Base-by-base conservation (phyloP, 306 rosid species). In the Mimosa bimucronata region DNA sequence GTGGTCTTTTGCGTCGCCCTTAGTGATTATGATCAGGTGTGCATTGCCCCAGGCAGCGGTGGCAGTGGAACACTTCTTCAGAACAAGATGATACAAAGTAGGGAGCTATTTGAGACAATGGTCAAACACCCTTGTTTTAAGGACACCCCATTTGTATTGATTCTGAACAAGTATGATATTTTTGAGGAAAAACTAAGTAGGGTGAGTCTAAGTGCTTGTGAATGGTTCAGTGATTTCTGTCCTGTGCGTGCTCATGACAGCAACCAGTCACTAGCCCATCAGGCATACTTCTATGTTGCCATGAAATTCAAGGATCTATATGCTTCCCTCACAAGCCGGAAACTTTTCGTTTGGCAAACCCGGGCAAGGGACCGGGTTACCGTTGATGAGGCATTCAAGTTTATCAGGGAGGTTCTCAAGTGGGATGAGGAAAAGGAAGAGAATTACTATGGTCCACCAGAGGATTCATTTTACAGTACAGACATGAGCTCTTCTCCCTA, bases 251-350 rank as follows among this genome's bases (percentile, higher is more conserved):
- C 92, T 0, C 87, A 88, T 41, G 87, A 95, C 77, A 86, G 75
- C 79, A 83, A 87, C 82, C 98, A 95, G 66, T 85, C 97, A 64
- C 83, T 92, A 40, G 90, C 96, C 18, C 98, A 92, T 61, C 98
- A 95, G 48, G 98, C 98, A 6, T 95, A 91, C 80, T 95, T 89
- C 88, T 95, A 90, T 50, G 87, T 92, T 18, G 98, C 98, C 19
- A 92, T 95, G 97, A 95, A 95, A 88, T 95, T 92, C 85, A 95
- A 95, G 85, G 98, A 95, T 83, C 95, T 91, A 12, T 95, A 95
- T 76, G 89, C 88, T 34, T 88, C 97, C 62, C 82, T 92, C 85
- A 90, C 96, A 0, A 80, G 86, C 16, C 85, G 86, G 38, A 95
- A 92, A 85, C 98, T 92, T 52, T 95, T 92, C 9, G 96, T 92